A percentile compares a stretch with the other conserved stretches of the same genome.
These are phyloP conservation scores for Psilocybe cubensis DNA, from an alignment of 768 basidiomycete genomes.

Conservation along the genomic window DNA sequence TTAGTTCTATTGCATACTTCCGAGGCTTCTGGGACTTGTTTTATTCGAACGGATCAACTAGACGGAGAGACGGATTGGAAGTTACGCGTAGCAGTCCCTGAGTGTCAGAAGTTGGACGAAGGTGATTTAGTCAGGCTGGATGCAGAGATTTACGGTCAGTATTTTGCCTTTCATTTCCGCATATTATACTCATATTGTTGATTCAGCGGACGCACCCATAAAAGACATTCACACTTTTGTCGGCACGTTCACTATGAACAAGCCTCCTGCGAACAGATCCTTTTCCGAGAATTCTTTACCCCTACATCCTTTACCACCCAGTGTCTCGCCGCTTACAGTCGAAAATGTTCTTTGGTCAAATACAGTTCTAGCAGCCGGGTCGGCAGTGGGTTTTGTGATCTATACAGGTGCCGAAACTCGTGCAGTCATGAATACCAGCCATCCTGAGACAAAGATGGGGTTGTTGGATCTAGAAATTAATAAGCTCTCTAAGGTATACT, in stretches of 20 bases:
- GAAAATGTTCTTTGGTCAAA: slow-evolving; percentile 98
- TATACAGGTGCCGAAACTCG: slow-evolving; percentile 96
- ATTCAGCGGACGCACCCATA: slow-evolving; percentile 86
- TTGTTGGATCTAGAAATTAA: slow-evolving; percentile 94
- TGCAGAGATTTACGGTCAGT: slow-evolving; percentile 88
- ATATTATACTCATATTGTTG: neutral
- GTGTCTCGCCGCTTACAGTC: slow-evolving; percentile 85
- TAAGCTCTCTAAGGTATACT: slow-evolving; percentile 89
- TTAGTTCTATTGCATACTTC: slow-evolving; percentile 87
- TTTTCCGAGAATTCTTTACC: slow-evolving; percentile 35
- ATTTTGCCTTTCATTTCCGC: neutral
- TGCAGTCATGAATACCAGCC: slow-evolving; percentile 98
- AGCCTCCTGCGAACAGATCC: slow-evolving; percentile 35
- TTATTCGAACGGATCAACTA: slow-evolving; percentile 96
- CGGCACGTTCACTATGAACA: slow-evolving; percentile 85
- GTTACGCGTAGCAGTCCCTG: slow-evolving; percentile 84
- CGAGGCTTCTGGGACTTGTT: slow-evolving; percentile 91
- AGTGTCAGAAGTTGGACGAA: slow-evolving; percentile 74
- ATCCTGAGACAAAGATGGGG: slow-evolving; percentile 94
- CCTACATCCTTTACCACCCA: slow-evolving; percentile 46
- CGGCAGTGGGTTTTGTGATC: slow-evolving; percentile 88
- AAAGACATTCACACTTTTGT: slow-evolving; percentile 97
- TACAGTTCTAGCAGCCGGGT: slow-evolving; percentile 95
- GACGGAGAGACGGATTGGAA: slow-evolving; percentile 99
- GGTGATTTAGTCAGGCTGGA: slow-evolving; percentile 64